These are phyloP conservation scores for Ophiognomonia clavigignenti-juglandacearum DNA, from an alignment of 2,329 filamentous ascomycete species.

Conservation along the genomic window DNA sequence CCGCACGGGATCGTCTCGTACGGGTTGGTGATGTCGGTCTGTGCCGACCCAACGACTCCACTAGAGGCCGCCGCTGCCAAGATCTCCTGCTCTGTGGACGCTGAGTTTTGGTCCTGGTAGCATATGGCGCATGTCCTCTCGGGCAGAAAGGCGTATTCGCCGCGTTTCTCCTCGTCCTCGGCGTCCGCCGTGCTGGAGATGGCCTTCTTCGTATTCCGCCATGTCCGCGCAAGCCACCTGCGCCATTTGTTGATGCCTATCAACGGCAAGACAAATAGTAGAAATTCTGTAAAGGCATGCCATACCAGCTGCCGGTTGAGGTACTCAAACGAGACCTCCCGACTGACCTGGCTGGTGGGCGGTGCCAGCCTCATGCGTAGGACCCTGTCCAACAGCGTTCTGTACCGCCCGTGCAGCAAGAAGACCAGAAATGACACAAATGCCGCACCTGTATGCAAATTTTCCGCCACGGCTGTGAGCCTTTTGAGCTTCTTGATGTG, in stretches of 20 bases:
- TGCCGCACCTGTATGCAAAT: constrained; percentile 73
- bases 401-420: constrained; percentile 82
- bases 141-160: constrained; percentile 80
- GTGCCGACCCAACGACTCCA: constrained; percentile 79
- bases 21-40: constrained; percentile 93
- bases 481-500: constrained; percentile 55
- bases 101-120: constrained; percentile 86
- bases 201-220: constrained; percentile 71
- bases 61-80: constrained; percentile 62
- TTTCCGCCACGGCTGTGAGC: constrained; percentile 64
- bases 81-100: constrained; percentile 69
- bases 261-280: constrained; percentile 96
- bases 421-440: constrained; percentile 87
- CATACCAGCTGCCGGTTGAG: constrained; percentile 96
- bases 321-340: constrained; percentile 96
- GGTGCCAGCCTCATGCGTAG: constrained; percentile 81
- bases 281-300: constrained; percentile 99
- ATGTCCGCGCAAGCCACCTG: constrained; percentile 80
- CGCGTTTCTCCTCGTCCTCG: constrained; percentile 45
- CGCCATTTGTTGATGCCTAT: constrained; percentile 92
- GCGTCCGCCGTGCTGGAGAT: constrained; percentile 39
- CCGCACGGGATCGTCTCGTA: constrained; percentile 88
- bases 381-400: constrained; percentile 82
- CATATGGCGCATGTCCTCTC: constrained; percentile 96
- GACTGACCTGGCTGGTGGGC: constrained; percentile 75